Evolutionary conservation across 192 early-diverging fungal species (phyloP).

Genomic region (Gonapodya sp.): DNA sequence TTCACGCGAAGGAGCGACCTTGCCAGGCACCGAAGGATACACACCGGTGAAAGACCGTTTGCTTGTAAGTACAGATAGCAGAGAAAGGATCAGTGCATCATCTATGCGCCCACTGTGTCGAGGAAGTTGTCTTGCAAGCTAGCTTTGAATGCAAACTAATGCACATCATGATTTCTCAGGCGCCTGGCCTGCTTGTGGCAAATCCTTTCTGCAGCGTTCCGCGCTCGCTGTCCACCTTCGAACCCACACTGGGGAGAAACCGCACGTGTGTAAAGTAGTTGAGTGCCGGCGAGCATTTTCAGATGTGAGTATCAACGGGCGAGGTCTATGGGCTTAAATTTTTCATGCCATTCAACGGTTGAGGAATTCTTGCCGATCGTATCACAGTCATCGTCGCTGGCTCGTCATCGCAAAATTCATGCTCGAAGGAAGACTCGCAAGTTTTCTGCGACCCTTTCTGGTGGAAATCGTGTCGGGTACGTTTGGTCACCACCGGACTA

Average conservation of each 20-base stretch:
- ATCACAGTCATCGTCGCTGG: slow-evolving; percentile 53
- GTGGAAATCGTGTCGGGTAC: too few relatives aligned
- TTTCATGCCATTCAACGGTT: neutral
- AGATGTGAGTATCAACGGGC: slow-evolving; percentile 24
- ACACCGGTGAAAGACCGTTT: slow-evolving; percentile 59
- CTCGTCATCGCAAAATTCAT: slow-evolving; percentile 67
- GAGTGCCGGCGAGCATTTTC: slow-evolving; percentile 33
- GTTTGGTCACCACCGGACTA: too few relatives aligned
- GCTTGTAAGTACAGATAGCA: slow-evolving; percentile 1
- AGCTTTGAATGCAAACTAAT: too few relatives aligned
- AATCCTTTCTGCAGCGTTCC: slow-evolving; percentile 50
- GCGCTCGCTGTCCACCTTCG: slow-evolving; percentile 48
- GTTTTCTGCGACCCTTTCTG: too few relatives aligned
- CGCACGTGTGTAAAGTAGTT: neutral
- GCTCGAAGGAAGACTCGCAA: slow-evolving; percentile 69
- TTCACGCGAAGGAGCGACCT: slow-evolving; percentile 68
- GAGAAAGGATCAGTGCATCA: too few relatives aligned
- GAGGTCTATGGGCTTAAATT: neutral
- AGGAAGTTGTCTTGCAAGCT: too few relatives aligned
- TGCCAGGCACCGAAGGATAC: slow-evolving; percentile 66
- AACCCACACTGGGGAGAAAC: slow-evolving; percentile 25
- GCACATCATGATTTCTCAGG: too few relatives aligned
- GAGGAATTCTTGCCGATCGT: neutral
- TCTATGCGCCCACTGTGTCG: too few relatives aligned
- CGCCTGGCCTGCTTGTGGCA: slow-evolving; percentile 35